phyloP scores from a whole-genome alignment of 1,284 basidiomycete genomes.

The Peniophora sp. region DNA sequence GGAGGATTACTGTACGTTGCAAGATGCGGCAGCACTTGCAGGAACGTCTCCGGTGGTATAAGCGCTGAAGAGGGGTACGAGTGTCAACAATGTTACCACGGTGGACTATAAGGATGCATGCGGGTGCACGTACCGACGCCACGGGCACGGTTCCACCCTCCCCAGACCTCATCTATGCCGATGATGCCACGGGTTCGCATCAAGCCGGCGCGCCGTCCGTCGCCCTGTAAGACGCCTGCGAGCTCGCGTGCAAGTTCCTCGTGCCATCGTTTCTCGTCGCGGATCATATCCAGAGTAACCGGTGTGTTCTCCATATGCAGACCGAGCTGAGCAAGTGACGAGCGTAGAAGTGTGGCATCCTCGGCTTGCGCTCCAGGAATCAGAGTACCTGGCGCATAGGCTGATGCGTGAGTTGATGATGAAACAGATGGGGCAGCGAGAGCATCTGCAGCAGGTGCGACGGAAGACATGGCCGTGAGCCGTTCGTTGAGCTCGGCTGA shows the following conservation, averaged over 20 bases:
- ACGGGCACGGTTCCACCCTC: conserved; percentile 92
- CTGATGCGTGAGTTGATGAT: conserved; percentile 13
- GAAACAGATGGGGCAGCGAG: conserved; percentile 7
- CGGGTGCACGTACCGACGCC: conserved; percentile 69
- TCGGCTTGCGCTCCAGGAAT: conserved; percentile 47
- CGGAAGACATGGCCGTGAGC: conserved; percentile 51
- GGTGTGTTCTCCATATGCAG: conserved; percentile 71
- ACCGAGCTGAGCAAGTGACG: conserved; percentile 84
- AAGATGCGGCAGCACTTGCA: conserved; percentile 66
- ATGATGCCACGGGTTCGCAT: conserved; percentile 74
- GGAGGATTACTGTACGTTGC: conserved; percentile 60
- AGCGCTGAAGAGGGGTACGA: conserved; percentile 47
- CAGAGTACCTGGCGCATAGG: conserved; percentile 8
- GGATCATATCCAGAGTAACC: conserved; percentile 86
- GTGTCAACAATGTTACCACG: conserved; percentile 8
- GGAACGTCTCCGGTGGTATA: conserved; percentile 80
- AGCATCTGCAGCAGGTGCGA: conserved; percentile 15
- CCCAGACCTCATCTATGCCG: conserved; percentile 93
- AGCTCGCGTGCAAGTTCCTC: conserved; percentile 83
- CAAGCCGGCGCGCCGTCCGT: conserved; percentile 36
- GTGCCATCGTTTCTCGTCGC: conserved; percentile 75
- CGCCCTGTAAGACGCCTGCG: conserved; percentile 61
- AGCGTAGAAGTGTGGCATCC: conserved; percentile 81
- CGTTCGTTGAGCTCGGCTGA: conserved; percentile 85
- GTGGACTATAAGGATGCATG: conserved; percentile 1